Conservation (phyloP, 1,139 yeast species). For the Debaryomyces nepalensis region DNA sequence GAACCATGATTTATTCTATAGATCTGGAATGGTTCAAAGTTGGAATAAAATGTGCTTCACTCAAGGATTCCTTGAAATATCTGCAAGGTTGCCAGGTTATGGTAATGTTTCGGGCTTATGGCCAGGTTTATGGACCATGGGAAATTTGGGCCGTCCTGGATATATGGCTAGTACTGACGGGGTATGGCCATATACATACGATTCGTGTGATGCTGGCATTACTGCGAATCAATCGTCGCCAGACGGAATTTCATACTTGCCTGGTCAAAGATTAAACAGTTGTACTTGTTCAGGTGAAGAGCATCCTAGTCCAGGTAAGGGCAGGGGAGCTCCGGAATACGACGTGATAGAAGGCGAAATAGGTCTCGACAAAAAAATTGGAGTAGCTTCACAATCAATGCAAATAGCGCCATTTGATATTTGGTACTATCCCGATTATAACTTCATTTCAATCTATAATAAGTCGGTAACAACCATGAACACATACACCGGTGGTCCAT, state of each 20-base stretch:
- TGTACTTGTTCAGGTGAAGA: conserved; percentile 79
- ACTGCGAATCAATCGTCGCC: conserved; percentile 88
- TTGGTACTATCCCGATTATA: conserved; percentile 84
- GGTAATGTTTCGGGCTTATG: conserved; percentile 76
- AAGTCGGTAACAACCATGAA: conserved; percentile 68
- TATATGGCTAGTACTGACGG: conserved; percentile 80
- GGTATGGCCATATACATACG: conserved; percentile 91
- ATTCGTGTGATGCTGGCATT: conserved; percentile 82
- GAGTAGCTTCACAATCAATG: conserved; percentile 79
- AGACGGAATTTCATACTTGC: conserved; percentile 78
- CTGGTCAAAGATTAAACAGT: conserved; percentile 71
- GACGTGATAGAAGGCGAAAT: conserved; percentile 82
- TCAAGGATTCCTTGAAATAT: conserved; percentile 71
- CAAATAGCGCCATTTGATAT: conserved; percentile 87
- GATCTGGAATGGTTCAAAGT: conserved; percentile 83
- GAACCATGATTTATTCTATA: conserved; percentile 71
- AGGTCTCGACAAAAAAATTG: conserved; percentile 50
- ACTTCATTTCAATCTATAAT: conserved; percentile 68
- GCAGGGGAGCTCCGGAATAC: conserved; percentile 91
- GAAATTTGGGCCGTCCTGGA: conserved; percentile 85
- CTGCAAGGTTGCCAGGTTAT: conserved; percentile 72
- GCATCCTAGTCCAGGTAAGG: conserved; percentile 78
- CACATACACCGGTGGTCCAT: conserved; percentile 80
- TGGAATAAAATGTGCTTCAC: conserved; percentile 87
- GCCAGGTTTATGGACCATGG: conserved; percentile 93